phyloP scores from a whole-genome alignment of 257 asterid species.

The Eucommia ulmoides region DNA sequence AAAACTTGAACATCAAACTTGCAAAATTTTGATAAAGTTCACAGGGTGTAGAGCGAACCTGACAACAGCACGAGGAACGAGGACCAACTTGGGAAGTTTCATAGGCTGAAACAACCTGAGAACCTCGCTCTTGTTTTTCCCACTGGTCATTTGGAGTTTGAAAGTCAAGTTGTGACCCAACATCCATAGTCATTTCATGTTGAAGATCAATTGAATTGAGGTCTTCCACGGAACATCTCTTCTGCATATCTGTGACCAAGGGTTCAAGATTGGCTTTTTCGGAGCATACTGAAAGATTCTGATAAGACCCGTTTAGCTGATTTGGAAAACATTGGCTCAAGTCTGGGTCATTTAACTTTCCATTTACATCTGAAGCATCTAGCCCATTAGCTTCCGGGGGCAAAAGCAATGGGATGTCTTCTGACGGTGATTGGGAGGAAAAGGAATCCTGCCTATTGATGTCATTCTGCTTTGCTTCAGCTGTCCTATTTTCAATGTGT shows the following conservation, averaged over 20 bases:
- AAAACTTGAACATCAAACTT: not conserved
- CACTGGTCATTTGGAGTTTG: conserved; percentile 34
- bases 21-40: not conserved
- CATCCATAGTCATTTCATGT: conserved; percentile 13
- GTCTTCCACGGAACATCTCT: conserved; percentile 11
- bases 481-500: conserved; percentile 27
- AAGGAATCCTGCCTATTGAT: conserved; percentile 34
- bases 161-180: conserved; percentile 15
- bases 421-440: conserved; percentile 58
- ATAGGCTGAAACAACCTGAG: conserved; percentile 29
- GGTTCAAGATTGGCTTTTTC: conserved; percentile 8
- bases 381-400: conserved; percentile 67
- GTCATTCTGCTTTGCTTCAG: conserved; percentile 21
- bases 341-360: conserved; percentile 19
- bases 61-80: conserved; percentile 58
- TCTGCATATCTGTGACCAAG: conserved; percentile 11
- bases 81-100: conserved; percentile 66
- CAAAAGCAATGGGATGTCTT: conserved; percentile 74
- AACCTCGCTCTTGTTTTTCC: conserved; percentile 41
- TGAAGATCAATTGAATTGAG: conserved; percentile 12
- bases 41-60: conserved; percentile 35
- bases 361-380: conserved; percentile 18
- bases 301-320: conserved; percentile 13
- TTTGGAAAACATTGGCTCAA: conserved; percentile 13
- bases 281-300: conserved; percentile 15